phyloP scores from a whole-genome alignment of 805 yeast genomes.

The Tetrapisispora namnaoensis region DNA sequence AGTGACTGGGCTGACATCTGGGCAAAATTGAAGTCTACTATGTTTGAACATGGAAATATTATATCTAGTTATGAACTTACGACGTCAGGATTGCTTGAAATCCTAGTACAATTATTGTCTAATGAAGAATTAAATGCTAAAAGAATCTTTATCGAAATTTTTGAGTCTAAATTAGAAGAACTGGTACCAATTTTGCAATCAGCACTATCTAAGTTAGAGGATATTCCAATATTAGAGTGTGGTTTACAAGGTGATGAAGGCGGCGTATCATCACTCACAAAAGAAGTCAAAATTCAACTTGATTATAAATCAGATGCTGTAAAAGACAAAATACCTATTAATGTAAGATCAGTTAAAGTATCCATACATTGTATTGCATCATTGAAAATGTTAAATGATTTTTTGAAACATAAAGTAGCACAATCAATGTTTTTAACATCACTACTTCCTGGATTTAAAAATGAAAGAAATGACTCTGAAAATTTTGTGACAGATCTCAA shows the following conservation, averaged over 20 bases:
- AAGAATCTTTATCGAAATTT: constrained; percentile 36
- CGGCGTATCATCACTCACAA: constrained; percentile 55
- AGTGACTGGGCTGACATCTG: constrained; percentile 20
- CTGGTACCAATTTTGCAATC: constrained; percentile 59
- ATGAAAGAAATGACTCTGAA: background rate
- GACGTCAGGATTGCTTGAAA: constrained; percentile 52
- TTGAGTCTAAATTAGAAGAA: constrained; percentile 25
- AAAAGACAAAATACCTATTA: constrained; percentile 20
- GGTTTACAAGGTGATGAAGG: constrained; percentile 32
- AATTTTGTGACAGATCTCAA: background rate
- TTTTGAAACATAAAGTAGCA: constrained; percentile 32
- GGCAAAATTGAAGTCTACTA: constrained; percentile 30
- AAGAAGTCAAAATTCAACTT: constrained; percentile 56
- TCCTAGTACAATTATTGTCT: constrained; percentile 22
- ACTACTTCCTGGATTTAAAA: constrained; percentile 10
- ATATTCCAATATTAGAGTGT: constrained; percentile 48
- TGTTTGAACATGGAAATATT: constrained; percentile 24
- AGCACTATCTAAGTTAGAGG: constrained; percentile 61
- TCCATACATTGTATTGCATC: constrained; percentile 48
- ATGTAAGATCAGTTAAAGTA: constrained; percentile 23
- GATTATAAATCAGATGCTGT: constrained; percentile 29
- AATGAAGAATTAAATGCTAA: constrained; percentile 6
- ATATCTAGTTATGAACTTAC: constrained; percentile 70
- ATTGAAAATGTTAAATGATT: constrained; percentile 35
- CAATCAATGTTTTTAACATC: constrained; percentile 20